Conservation (phyloP, 441 rosid genomes). For the Erodium trifolium region DNA sequence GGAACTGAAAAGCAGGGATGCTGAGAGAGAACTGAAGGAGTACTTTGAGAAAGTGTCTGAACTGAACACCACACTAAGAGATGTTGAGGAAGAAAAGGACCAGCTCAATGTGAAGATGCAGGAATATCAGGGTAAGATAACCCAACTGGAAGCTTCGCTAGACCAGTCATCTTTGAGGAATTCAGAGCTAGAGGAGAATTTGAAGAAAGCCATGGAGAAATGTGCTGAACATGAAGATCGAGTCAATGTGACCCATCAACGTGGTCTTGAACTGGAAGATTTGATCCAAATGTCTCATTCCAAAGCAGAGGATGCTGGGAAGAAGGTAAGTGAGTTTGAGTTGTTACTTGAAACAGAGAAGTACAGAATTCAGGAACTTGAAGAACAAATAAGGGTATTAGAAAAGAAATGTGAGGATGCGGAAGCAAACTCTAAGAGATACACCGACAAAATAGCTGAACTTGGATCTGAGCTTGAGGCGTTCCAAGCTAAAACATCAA, state of each 20-base stretch:
- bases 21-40: slow-evolving; percentile 59
- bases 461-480: slow-evolving; percentile 68
- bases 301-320: slow-evolving; percentile 64
- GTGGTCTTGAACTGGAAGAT: slow-evolving; percentile 81
- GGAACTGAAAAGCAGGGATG: slow-evolving; percentile 45
- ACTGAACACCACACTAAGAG: slow-evolving; percentile 41
- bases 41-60: slow-evolving; percentile 49
- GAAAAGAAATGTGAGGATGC: slow-evolving; percentile 59
- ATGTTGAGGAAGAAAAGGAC: slow-evolving; percentile 56
- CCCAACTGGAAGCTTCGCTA: slow-evolving; percentile 51
- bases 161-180: slow-evolving; percentile 33
- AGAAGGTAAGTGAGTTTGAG: slow-evolving; percentile 69
- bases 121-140: slow-evolving; percentile 45
- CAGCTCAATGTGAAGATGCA: slow-evolving; percentile 34
- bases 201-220: slow-evolving; percentile 46
- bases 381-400: slow-evolving; percentile 56
- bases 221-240: slow-evolving; percentile 69
- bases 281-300: slow-evolving; percentile 66
- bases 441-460: slow-evolving; percentile 45
- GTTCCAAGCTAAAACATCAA: slow-evolving; percentile 51
- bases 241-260: slow-evolving; percentile 64
- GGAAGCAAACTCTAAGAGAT: slow-evolving; percentile 51
- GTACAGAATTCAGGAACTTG: slow-evolving; percentile 82
- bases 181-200: slow-evolving; percentile 52
- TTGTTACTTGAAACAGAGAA: slow-evolving; percentile 85